Base-by-base conservation (phyloP, 2,329 filamentous ascomycete genomes). In the Fusarium sp. region DNA sequence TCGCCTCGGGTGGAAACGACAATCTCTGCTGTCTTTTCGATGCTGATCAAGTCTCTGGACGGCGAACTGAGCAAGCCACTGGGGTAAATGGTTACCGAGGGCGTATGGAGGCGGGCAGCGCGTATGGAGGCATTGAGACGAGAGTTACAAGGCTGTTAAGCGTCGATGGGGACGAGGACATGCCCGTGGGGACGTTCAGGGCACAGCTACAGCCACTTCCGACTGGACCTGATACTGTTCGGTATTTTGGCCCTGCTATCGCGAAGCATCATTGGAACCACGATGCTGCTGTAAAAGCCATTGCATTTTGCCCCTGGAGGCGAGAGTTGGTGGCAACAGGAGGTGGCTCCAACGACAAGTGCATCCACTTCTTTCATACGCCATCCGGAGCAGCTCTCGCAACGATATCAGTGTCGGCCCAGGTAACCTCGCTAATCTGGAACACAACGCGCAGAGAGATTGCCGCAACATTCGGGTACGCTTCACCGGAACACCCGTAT, bases 231-330 rank as follows among this genome's bases (percentile, higher is more conserved):
- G 82, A 80, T 18, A 80, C 78, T 36, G 83, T 87, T 28, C 83
- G 86, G 24, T 82, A 85, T 30, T 81, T 93, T 31, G 83, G 83
- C 5, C 78, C 83, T 11, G 89, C 89, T 12, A 83, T 86, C 35
- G 90, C 93, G 77, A 91, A 88, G 75, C 91, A 97, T 80, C 88
- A 88, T 36, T 96, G 94, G 89, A 81, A 86, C 16, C 94, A 99
- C 80, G 90, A 90, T 31, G 95, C 95, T 2, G 96, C 96, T 6
- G 93, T 98, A 74, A 99, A 99, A 82, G 96, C 96, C 36, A 96
- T 98, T 75, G 95, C 96, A 5, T 98, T 98, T 82, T 97, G 95
- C 71, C 95, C 96, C 1, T 99, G 95, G 95, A 93, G 95, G 63
- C 90, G 93, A 30, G 93, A 92, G 7, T 87, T 99, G 9, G 83